Percentiles rank a stretch among this genome's conserved stretches.
These are phyloP conservation scores for Coemansia sp. DNA, from an alignment of 192 early-diverging fungal species.

Conservation along the genomic window DNA sequence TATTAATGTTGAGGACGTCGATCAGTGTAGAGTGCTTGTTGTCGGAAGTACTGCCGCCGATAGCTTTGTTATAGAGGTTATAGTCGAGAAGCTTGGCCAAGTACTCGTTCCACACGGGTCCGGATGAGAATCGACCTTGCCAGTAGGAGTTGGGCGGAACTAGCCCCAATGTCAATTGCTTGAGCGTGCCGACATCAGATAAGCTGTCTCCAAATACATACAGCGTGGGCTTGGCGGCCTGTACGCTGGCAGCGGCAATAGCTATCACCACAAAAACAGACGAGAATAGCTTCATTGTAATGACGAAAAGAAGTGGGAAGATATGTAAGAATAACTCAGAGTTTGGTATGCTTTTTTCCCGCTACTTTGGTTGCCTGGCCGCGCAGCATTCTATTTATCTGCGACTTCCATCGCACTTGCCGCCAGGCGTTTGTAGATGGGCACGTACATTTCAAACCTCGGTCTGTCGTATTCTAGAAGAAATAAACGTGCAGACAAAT, in stretches of 20 bases:
- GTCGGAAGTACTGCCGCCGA: conserved; percentile 33
- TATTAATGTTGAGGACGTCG: conserved; percentile 22
- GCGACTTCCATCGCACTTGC: background rate
- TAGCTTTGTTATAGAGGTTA: conserved; percentile 30
- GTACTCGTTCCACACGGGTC: conserved; percentile 50
- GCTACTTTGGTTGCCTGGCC: background rate
- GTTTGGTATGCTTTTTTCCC: background rate
- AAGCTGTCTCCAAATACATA: conserved; percentile 39
- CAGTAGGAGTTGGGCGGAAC: conserved; percentile 35
- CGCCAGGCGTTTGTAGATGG: background rate
- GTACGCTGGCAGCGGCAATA: conserved; percentile 3
- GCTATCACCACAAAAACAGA: background rate
- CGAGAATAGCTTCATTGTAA: background rate
- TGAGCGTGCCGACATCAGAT: conserved; percentile 34
- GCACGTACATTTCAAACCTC: background rate
- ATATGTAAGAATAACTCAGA: background rate
- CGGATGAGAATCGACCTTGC: conserved; percentile 36
- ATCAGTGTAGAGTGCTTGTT: conserved; percentile 26
- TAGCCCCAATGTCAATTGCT: conserved; percentile 26
- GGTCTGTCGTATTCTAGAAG: conserved; percentile 1
- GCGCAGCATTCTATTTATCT: conserved; percentile 10
- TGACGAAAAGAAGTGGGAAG: background rate
- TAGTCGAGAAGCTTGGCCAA: conserved; percentile 29
- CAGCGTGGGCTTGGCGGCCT: conserved; percentile 25
- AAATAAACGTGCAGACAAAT: background rate